Percentiles rank a stretch among this genome's conserved stretches.
phyloP scores from a whole-genome alignment of 345 rosid genomes.

The Cardiospermum halicacabum region DNA sequence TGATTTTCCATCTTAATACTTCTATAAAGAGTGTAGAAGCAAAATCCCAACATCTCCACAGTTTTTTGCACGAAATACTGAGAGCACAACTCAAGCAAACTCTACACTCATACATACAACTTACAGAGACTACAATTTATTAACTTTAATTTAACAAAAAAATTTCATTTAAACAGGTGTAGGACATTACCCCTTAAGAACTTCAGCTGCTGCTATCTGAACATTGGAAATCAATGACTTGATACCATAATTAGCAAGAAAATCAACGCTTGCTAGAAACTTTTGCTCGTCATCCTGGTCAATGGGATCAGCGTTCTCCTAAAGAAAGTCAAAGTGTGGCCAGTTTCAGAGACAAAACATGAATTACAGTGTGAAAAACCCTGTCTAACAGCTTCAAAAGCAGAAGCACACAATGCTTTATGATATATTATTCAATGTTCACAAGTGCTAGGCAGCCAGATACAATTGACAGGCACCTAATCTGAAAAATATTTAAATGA shows the following conservation, averaged over 20 bases:
- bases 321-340: conserved; percentile 14
- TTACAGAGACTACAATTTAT: not conserved
- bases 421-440: not conserved
- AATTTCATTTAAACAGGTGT: conserved; percentile 1
- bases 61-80: not conserved
- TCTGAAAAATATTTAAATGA: not conserved
- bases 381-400: not conserved
- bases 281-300: conserved; percentile 75
- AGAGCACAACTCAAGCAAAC: not conserved
- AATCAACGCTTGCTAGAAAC: conserved; percentile 71
- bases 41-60: not conserved
- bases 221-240: conserved; percentile 45
- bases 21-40: not conserved
- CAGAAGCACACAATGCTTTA: not conserved
- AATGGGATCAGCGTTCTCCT: conserved; percentile 77
- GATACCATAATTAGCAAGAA: conserved; percentile 70
- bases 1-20: not conserved
- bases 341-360: conserved; percentile 2
- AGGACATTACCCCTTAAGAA: conserved; percentile 59
- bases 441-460: not conserved
- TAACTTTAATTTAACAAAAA: not conserved
- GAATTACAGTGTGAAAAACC: not conserved
- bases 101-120: not conserved
- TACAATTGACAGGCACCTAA: not conserved
- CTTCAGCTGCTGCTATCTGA: conserved; percentile 63